Conservation (phyloP, 371 early-diverging fungal species). For the Rhizopus sp. region DNA sequence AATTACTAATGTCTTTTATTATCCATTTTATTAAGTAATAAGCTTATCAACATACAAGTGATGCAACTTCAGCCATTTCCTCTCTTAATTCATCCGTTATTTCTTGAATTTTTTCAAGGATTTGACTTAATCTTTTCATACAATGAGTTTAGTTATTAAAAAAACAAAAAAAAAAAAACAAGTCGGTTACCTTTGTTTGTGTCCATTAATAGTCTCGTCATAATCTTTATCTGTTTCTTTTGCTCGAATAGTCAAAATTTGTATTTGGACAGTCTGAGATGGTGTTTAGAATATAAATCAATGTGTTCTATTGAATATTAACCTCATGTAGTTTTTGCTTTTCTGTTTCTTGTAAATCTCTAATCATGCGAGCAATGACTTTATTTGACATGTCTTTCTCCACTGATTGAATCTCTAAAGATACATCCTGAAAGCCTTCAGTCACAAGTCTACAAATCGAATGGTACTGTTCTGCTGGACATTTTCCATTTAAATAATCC, state of each 20-base stretch:
- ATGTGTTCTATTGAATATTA: slow-evolving; percentile 1
- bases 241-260: slow-evolving; percentile 43
- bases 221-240: slow-evolving; percentile 44
- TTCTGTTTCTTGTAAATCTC: slow-evolving; percentile 39
- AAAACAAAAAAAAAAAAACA: background rate
- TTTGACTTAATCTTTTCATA: slow-evolving; percentile 16
- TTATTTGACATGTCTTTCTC: slow-evolving; percentile 27
- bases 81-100: slow-evolving; percentile 47
- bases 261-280: slow-evolving; percentile 34
- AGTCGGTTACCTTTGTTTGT: slow-evolving; percentile 23
- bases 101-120: slow-evolving; percentile 32
- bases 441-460: slow-evolving; percentile 49
- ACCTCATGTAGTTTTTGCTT: slow-evolving; percentile 42
- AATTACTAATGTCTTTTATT: background rate
- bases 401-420: slow-evolving; percentile 37
- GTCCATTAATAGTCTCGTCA: slow-evolving; percentile 35
- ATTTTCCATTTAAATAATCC: slow-evolving; percentile 40
- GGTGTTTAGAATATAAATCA: background rate
- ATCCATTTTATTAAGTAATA: background rate
- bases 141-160: background rate
- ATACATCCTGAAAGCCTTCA: slow-evolving; percentile 52
- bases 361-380: slow-evolving; percentile 34
- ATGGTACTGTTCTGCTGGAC: slow-evolving; percentile 45
- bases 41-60: slow-evolving; percentile 21
- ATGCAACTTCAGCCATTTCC: slow-evolving; percentile 37